Evolutionary conservation across 345 rosid species (phyloP).

Genomic region (Citrus glauca): DNA sequence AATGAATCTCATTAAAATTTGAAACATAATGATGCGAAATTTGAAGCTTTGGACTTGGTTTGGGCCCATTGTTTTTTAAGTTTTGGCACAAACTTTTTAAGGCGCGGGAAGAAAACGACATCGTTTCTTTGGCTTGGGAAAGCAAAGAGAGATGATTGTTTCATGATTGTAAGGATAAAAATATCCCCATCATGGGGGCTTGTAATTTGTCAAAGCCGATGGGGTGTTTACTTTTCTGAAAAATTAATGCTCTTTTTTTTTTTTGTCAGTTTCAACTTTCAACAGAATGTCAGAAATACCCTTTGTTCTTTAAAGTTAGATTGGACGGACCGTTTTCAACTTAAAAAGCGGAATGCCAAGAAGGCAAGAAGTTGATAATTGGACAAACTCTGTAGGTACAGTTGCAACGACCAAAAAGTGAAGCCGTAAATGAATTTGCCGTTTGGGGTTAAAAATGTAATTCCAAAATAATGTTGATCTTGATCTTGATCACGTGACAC

Average conservation of each 20-base stretch:
- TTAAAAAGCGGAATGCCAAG: background rate
- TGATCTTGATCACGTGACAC: background rate
- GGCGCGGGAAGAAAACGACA: background rate
- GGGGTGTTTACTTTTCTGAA: background rate
- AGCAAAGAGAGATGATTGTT: background rate
- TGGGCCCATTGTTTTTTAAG: background rate
- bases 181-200: background rate
- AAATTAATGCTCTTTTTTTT: background rate
- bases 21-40: background rate
- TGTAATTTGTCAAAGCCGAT: background rate
- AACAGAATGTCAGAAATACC: background rate
- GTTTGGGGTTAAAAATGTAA: background rate
- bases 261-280: background rate
- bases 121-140: background rate
- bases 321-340: background rate
- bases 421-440: background rate
- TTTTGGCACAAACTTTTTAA: background rate
- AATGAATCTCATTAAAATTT: too few relatives aligned
- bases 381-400: background rate
- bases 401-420: background rate
- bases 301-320: background rate
- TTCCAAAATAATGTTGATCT: background rate
- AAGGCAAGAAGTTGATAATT: background rate
- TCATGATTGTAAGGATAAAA: constrained; percentile 1
- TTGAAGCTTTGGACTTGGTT: background rate